Evolutionary conservation across 2,329 filamentous ascomycete species (phyloP).

Genomic region (Parastagonospora avenae): DNA sequence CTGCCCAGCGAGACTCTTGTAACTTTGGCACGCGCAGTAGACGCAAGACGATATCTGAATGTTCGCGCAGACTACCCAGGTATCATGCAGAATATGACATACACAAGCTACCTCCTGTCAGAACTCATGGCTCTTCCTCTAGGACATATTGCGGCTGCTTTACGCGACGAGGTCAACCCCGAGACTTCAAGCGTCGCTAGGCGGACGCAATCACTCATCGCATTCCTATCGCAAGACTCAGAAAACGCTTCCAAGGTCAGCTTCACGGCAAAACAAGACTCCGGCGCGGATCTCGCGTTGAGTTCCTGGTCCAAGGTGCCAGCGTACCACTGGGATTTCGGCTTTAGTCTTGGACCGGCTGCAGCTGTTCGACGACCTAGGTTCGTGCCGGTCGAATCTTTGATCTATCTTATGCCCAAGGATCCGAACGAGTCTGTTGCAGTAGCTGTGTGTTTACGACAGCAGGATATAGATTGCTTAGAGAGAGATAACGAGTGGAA

Average conservation of each 20-base stretch:
- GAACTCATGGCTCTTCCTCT: constrained; percentile 37
- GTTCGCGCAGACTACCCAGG: constrained; percentile 56
- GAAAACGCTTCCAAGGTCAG: constrained; percentile 46
- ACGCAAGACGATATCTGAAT: constrained; percentile 52
- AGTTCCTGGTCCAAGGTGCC: constrained; percentile 61
- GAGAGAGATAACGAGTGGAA: not conserved
- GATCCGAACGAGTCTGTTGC: constrained; percentile 51
- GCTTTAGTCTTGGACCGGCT: constrained; percentile 53
- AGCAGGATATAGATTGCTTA: constrained; percentile 46
- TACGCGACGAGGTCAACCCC: constrained; percentile 50
- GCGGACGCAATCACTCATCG: constrained; percentile 50
- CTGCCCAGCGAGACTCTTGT: constrained; percentile 26
- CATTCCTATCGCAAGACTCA: constrained; percentile 39
- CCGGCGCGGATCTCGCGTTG: constrained; percentile 53
- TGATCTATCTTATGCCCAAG: constrained; percentile 53
- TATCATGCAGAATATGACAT: constrained; percentile 55
- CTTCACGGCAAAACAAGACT: constrained; percentile 29
- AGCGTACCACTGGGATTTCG: constrained; percentile 56
- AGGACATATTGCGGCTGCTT: constrained; percentile 41
- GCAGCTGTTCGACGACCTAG: constrained; percentile 55
- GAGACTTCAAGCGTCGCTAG: constrained; percentile 40
- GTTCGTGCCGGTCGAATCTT: constrained; percentile 54
- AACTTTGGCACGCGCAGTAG: constrained; percentile 56
- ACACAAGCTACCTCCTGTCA: constrained; percentile 40
- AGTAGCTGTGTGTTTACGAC: constrained; percentile 52